Evolutionary conservation across 352 stramenopile genomes (phyloP), one percentile per base, ranked within the genome.

Genomic region (Phytophthora pseudosyringae): DNA sequence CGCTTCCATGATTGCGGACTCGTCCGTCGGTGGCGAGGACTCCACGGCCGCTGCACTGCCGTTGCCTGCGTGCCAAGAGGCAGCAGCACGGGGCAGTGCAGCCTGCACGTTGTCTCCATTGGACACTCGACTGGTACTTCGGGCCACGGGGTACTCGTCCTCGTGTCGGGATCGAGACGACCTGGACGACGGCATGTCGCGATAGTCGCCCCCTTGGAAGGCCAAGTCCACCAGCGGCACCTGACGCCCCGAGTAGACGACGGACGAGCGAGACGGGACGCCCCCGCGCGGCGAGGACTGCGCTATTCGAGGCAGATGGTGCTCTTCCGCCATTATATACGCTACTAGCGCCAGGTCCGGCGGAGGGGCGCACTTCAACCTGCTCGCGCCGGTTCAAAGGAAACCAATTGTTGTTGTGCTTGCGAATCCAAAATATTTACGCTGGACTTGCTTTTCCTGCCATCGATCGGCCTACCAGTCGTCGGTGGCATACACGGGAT

Each of bases 1-100:
- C 11, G 73, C 77, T 39, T 91, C 87, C 52, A 95, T 72, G 10
- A 79, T 62, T 26, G 64, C 67, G 1, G 81, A 81, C 18, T 88
- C 80, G 41, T 91, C 81, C 41, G 51, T 40, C 4, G 67, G 26
- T 35, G 52, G 44, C n/a, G 44, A 47, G 16, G 58, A 35, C 5
- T 77, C 65, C 43, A 75, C 69, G 6, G 15, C 33, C 16, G 44
- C 43, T 55, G 60, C 41, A 56, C 47, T 69, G 9, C 71, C 62
- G 32, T 78, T 78, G 25, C 71, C 71, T 11, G 67, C 71, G 31
- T 78, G 71, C 71, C 71, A 80, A 29, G 71, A 75, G 4, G 58
- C 68, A 25, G 63, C 57, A 32, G 56, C 33, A 36, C 67, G 56
- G 11, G 66, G n/a, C 26, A 76, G 56, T 48, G 61, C 50, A 44